Conservation (phyloP, 148 eudicot species). For the Pouteria glomerata region DNA sequence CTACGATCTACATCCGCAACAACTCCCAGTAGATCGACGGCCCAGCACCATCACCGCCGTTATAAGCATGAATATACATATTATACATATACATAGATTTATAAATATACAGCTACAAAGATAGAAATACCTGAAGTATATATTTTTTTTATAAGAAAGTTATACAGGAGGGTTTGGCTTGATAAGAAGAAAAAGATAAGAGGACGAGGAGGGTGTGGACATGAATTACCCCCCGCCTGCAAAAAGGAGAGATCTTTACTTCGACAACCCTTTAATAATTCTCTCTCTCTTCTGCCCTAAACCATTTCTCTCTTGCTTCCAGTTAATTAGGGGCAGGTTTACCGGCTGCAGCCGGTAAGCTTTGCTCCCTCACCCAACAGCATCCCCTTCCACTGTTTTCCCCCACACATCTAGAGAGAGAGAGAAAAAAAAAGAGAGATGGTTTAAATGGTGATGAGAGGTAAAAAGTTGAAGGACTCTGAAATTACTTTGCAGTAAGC, state of each 20-base stretch:
- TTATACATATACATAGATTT: not conserved
- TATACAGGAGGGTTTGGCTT: no score
- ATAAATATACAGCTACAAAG: not conserved
- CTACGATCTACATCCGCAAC: not conserved
- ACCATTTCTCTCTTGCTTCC: not conserved
- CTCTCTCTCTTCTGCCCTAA: slow-evolving; percentile 11
- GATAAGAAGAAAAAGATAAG: slow-evolving; percentile 38
- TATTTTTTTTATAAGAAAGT: no score
- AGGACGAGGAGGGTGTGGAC: slow-evolving; percentile 56
- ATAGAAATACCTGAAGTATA: no score
- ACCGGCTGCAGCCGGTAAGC: slow-evolving; percentile 16
- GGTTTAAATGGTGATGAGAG: not conserved
- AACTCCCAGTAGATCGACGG: not conserved
- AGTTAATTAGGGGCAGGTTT: slow-evolving; percentile 1
- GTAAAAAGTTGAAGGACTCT: not conserved
- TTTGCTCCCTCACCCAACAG: slow-evolving; percentile 10
- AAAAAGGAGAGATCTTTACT: not conserved
- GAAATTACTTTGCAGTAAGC: slow-evolving; percentile 10
- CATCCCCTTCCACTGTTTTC: slow-evolving; percentile 16
- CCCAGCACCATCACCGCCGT: slow-evolving; percentile 2
- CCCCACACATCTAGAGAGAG: not conserved
- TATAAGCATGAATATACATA: not conserved
- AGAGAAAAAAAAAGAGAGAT: not conserved
- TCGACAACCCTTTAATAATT: not conserved
- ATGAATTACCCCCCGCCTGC: slow-evolving; percentile 35